Evolutionary conservation across 2,329 filamentous ascomycete species (phyloP), one percentile per base, ranked within the genome.

Genomic region (Epichloe uncinata): DNA sequence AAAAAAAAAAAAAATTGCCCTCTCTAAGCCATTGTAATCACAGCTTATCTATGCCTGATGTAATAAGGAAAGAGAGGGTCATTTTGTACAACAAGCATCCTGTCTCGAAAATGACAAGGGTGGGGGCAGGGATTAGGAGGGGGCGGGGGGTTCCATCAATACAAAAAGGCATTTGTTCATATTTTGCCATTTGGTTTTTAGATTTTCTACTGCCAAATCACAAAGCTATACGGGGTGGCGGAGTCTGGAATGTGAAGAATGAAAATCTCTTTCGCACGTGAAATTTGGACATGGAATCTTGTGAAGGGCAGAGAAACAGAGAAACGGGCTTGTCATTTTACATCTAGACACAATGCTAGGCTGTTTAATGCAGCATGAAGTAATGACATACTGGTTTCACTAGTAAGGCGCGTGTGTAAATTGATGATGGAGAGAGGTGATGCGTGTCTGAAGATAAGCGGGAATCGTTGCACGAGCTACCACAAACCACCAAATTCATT

Each of bases 11-110:
- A 13, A 11, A 38, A 44, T 4, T 35, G n/a, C 35, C 20, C 30
- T 51, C 22, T 48, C 16, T 45, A 8, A 26, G 18, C 41, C 26
- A 44, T 34, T 34, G 45, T 41, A 22, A 43, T 33, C 35, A 44
- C 45, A 48, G 42, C 26, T 42, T 38, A 15, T 18, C 22, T 38
- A 16, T 38, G 42, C 45, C 18, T 36, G 36, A 20, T 42, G 9
- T 16, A 18, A 38, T 34, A n/a, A 34, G 34, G 20, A 18, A 44
- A 34, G 16, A 34, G 30, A 20, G 43, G 22, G 15, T 30, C 22
- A 43, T 49, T 46, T 12, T 53, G 52, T 53, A 53, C 49, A 53
- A 51, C 46, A 53, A 16, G 15, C 46, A n/a, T 36, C 38, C 15
- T 45, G 48, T 42, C 37, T 45, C 43, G 22, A 35, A 35, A 16